phyloP scores from a whole-genome alignment of 495 filamentous ascomycete genomes.

The Cladorrhinum samala region DNA sequence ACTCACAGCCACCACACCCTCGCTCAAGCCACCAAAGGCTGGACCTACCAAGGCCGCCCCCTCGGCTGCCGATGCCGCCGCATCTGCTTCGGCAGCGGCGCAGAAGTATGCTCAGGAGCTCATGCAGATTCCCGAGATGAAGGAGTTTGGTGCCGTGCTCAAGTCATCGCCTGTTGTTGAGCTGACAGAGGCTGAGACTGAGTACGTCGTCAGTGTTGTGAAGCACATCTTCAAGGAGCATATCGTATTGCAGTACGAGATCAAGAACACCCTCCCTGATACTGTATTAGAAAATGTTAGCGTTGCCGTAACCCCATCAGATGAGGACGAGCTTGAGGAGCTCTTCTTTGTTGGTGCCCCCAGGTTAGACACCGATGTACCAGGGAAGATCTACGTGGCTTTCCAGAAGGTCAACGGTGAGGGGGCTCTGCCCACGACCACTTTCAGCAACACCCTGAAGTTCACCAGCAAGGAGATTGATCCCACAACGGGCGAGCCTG shows the following conservation, averaged over 20 bases:
- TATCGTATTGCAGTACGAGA: conserved; percentile 91
- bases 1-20: conserved; percentile 83
- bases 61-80: conserved; percentile 63
- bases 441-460: conserved; percentile 88
- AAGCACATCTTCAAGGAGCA: conserved; percentile 98
- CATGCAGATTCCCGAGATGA: conserved; percentile 82
- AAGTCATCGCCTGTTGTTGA: conserved; percentile 84
- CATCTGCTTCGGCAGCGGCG: conserved; percentile 66
- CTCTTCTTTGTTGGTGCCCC: conserved; percentile 90
- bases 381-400: conserved; percentile 89
- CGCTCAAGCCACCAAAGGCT: conserved; percentile 85
- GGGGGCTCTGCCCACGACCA: conserved; percentile 61
- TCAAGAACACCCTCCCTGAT: conserved; percentile 94
- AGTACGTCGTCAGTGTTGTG: conserved; percentile 88
- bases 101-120: conserved; percentile 85
- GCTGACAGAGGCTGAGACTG: conserved; percentile 92
- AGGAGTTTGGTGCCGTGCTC: conserved; percentile 78
- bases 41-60: conserved; percentile 70
- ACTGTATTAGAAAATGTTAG: conserved; percentile 88
- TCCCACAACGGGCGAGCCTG: conserved; percentile 85
- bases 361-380: conserved; percentile 71
- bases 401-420: conserved; percentile 79
- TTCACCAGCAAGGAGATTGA: conserved; percentile 98
- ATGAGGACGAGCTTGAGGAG: conserved; percentile 77
- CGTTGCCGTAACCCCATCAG: conserved; percentile 75